phyloP scores from a whole-genome alignment of 768 basidiomycete species.

The Leccinum subtestaceum region DNA sequence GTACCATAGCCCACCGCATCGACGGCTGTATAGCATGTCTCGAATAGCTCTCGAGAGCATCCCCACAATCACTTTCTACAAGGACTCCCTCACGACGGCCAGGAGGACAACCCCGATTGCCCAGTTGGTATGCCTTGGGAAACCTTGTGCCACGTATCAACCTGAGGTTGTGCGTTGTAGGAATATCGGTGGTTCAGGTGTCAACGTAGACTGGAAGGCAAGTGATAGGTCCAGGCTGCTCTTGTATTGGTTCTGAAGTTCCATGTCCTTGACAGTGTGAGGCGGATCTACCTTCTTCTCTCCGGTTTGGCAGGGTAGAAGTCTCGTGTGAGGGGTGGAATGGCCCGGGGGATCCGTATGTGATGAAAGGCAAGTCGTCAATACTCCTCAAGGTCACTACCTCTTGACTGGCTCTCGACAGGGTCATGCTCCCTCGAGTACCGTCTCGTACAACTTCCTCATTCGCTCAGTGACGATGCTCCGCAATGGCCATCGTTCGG shows the following conservation, averaged over 20 bases:
- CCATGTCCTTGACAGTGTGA: conserved; percentile 59
- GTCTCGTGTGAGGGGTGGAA: conserved; percentile 93
- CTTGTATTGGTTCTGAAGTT: conserved; percentile 8
- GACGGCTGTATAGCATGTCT: conserved; percentile 44
- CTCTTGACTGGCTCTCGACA: conserved; percentile 26
- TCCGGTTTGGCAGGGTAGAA: conserved; percentile 82
- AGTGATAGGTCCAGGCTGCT: conserved; percentile 20
- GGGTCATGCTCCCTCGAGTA: conserved; percentile 90
- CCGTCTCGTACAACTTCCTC: conserved; percentile 67
- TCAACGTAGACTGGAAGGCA: conserved; percentile 91
- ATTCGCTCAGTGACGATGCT: conserved; percentile 24
- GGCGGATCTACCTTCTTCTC: conserved; percentile 78
- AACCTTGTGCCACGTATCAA: conserved; percentile 69
- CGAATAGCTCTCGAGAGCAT: conserved; percentile 72
- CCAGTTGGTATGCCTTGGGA: conserved; percentile 80
- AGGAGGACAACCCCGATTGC: conserved; percentile 67
- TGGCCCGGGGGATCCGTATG: conserved; percentile 74
- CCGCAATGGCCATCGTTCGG: conserved; percentile 9
- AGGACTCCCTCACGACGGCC: conserved; percentile 58
- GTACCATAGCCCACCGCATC: background rate
- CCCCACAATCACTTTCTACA: conserved; percentile 75
- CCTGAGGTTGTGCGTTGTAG: conserved; percentile 85
- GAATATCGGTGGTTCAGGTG: conserved; percentile 73
- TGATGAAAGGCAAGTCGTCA: conserved; percentile 67
- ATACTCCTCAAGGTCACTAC: background rate